phyloP scores from a whole-genome alignment of 371 early-diverging fungal species.

The Mucor saturninus region DNA sequence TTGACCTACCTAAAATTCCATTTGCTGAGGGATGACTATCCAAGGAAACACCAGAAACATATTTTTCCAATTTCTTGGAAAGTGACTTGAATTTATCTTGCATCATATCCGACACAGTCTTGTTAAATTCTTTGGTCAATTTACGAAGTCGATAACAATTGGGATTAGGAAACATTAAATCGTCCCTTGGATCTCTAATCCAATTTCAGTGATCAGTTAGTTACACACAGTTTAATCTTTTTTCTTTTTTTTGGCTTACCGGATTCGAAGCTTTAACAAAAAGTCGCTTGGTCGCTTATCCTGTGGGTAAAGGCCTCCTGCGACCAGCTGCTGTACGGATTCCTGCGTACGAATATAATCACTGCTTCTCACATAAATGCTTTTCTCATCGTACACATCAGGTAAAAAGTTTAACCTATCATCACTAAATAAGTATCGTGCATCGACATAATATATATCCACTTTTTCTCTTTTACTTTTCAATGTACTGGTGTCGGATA shows the following conservation, averaged over 20 bases:
- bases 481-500: slow-evolving; percentile 69
- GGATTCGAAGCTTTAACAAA: slow-evolving; percentile 40
- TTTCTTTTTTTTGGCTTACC: slow-evolving; percentile 30
- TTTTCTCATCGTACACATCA: slow-evolving; percentile 41
- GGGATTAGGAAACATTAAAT: slow-evolving; percentile 53
- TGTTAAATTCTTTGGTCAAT: slow-evolving; percentile 39
- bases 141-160: slow-evolving; percentile 45
- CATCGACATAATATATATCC: slow-evolving; percentile 5
- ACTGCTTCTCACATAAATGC: slow-evolving; percentile 67
- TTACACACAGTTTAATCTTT: neutral
- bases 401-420: slow-evolving; percentile 49
- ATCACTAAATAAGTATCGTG: neutral
- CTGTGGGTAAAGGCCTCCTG: slow-evolving; percentile 68
- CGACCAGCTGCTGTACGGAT: slow-evolving; percentile 72
- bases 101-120: slow-evolving; percentile 36
- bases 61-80: slow-evolving; percentile 31
- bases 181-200: slow-evolving; percentile 45
- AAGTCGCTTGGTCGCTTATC: slow-evolving; percentile 34
- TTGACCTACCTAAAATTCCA: slow-evolving; percentile 46
- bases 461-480: slow-evolving; percentile 36
- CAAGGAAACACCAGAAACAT: slow-evolving; percentile 47
- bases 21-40: slow-evolving; percentile 57
- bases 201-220: neutral
- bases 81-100: slow-evolving; percentile 38
- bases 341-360: slow-evolving; percentile 78